phyloP scores from a whole-genome alignment of 352 stramenopile species.

The Phytophthora macrochlamydospora region DNA sequence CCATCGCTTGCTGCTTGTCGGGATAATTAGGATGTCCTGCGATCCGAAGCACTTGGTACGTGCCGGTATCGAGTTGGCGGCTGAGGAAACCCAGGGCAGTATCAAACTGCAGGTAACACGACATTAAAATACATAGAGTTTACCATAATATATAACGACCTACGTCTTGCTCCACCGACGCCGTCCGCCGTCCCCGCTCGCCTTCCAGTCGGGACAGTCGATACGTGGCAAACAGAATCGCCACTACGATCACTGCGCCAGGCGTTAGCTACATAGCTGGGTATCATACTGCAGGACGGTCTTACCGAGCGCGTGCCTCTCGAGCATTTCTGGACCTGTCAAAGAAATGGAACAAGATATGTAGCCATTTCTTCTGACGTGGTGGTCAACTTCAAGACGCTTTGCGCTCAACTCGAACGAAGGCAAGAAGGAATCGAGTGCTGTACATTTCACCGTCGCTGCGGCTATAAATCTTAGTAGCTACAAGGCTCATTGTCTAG shows the following conservation, averaged over 20 bases:
- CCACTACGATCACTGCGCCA: conserved; percentile 58
- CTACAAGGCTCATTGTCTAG: background rate
- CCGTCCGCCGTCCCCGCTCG: conserved; percentile 34
- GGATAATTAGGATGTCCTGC: conserved; percentile 16
- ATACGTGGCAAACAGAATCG: conserved; percentile 62
- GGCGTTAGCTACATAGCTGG: background rate
- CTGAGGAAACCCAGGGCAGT: conserved; percentile 47
- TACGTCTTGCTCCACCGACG: conserved; percentile 49
- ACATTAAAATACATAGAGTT: background rate
- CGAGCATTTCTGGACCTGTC: too few species aligned
- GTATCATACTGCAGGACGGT: too few species aligned
- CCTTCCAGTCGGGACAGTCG: conserved; percentile 62
- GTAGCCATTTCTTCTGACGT: too few species aligned
- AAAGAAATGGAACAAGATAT: too few species aligned
- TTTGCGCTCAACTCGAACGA: too few species aligned
- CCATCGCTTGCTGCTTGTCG: conserved; percentile 42
- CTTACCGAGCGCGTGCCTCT: too few species aligned
- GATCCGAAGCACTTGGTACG: conserved; percentile 64
- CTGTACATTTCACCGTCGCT: too few species aligned
- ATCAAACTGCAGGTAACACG: conserved; percentile 46
- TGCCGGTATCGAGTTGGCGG: conserved; percentile 36
- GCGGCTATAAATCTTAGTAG: background rate
- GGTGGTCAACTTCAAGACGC: too few species aligned
- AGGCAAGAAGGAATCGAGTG: too few species aligned
- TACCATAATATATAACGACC: background rate